Evolutionary conservation across 106 monocot genomes (phyloP), one percentile per base, ranked within the genome.

Genomic region (Xerophyta viscosa): DNA sequence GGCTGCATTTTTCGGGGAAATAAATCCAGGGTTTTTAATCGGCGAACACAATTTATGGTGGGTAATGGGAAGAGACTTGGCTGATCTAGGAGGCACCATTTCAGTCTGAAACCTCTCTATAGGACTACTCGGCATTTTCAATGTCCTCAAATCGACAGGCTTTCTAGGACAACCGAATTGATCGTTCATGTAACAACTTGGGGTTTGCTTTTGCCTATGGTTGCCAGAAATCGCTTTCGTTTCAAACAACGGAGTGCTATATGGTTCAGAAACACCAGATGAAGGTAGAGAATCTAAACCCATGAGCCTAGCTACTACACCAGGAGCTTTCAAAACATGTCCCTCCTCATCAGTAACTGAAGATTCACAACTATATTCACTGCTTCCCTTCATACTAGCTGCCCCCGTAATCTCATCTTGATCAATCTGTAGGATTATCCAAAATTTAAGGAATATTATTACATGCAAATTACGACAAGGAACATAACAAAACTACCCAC

Each of bases 291-390:
- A 67, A 26, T 96, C 85, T 29, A 96, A 65, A 37, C 96, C 96
- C 96, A 96, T 96, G 13, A 96, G 78, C 53, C 82, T 69, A 45
- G 96, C 96, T 4, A 96, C 96, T 9, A 96, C 82, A 20, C 96
- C 85, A 10, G 89, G 84, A 3, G 76, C 78, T 54, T 81, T 81
- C 11, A 30, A 58, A 31, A 70, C 78, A 61, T 60, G 61, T 22
- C 72, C 78, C 37, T 87, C 92, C 48, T 96, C 96, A 63, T 96
- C 96, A 13, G 81, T 82, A 1, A 82, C 75, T 2, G 96, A 96
- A 24, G 96, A 96, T 8, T 88, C 84, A 49, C 84, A 96, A 62
- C 96, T 96, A 58, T 73, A 82, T 11, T 89, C 81, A 18, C 81
- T 72, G 37, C 81, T 79, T 52, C 77, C 88, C 64, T 78, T 94